A percentile compares a stretch with the other conserved stretches of the same genome.
Conservation (phyloP, 495 filamentous ascomycete genomes). For the Penicillium daleae region DNA sequence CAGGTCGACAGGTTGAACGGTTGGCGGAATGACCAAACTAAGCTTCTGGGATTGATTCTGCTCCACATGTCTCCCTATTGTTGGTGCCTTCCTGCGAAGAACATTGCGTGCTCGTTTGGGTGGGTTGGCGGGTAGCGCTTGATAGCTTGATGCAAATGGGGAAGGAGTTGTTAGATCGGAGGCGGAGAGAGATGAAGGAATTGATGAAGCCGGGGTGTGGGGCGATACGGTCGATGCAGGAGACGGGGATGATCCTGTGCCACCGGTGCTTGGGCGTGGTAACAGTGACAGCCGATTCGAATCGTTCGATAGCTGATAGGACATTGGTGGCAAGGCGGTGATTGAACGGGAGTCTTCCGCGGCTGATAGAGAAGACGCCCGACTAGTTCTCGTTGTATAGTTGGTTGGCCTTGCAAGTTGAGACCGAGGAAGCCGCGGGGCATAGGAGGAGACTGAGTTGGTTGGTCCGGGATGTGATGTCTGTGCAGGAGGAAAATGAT, state of each 20-base stretch:
- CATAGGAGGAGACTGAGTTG: constrained; percentile 23
- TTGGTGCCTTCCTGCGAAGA: constrained; percentile 47
- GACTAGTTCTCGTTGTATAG: constrained; percentile 27
- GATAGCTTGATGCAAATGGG: constrained; percentile 13
- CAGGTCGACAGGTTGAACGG: constrained; percentile 15
- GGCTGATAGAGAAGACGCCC: constrained; percentile 36
- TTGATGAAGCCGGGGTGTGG: constrained; percentile 22
- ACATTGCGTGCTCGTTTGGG: constrained; percentile 44
- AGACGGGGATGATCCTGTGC: constrained; percentile 19
- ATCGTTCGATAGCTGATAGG: constrained; percentile 25
- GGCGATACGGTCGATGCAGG: constrained; percentile 23
- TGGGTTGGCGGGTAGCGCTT: constrained; percentile 21
- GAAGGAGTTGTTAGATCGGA: constrained; percentile 23
- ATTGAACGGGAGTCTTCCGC: constrained; percentile 34
- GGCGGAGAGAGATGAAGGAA: constrained; percentile 25
- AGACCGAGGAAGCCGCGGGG: constrained; percentile 27
- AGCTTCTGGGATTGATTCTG: constrained; percentile 37
- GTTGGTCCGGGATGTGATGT: constrained; percentile 28
- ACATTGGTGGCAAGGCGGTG: constrained; percentile 26
- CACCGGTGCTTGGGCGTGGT: constrained; percentile 36
- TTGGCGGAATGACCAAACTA: constrained; percentile 43
- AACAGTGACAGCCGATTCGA: constrained; percentile 38
- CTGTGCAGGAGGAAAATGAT: constrained; percentile 31
- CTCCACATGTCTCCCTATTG: constrained; percentile 43
- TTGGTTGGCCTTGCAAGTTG: constrained; percentile 36